A percentile compares a stretch with the other conserved stretches of the same genome.
phyloP scores from a whole-genome alignment of 2,329 filamentous ascomycete species.

The Aspergillus tanneri region DNA sequence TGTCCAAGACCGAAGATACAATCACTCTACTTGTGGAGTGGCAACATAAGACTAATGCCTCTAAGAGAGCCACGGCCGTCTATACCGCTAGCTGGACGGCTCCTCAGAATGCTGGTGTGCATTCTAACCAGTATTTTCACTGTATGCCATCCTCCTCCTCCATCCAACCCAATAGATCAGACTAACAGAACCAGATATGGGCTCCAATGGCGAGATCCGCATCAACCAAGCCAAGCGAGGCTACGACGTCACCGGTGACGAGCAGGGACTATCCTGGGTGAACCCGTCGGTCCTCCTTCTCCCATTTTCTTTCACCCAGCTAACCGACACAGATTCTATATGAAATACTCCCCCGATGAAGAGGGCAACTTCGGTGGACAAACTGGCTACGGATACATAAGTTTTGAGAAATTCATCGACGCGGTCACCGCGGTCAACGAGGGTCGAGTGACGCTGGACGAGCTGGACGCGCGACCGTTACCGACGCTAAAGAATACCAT shows the following conservation, averaged over 20 bases:
- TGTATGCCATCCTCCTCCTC: slow-evolving; percentile 43
- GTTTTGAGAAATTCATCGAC: slow-evolving; percentile 94
- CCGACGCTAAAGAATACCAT: slow-evolving; percentile 88
- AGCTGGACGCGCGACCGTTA: slow-evolving; percentile 75
- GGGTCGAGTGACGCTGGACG: slow-evolving; percentile 67
- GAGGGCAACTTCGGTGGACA: slow-evolving; percentile 92
- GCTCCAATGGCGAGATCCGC: slow-evolving; percentile 76
- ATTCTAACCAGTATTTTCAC: slow-evolving; percentile 96
- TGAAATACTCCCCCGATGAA: slow-evolving; percentile 91
- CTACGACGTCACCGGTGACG: slow-evolving; percentile 90
- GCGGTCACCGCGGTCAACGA: slow-evolving; percentile 77
- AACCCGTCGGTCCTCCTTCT: slow-evolving; percentile 63
- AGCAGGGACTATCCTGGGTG: slow-evolving; percentile 71
- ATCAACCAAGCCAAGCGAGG: slow-evolving; percentile 92
- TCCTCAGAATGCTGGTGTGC: slow-evolving; percentile 87
- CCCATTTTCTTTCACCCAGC: neutral
- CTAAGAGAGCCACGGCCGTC: slow-evolving; percentile 76
- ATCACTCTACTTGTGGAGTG: slow-evolving; percentile 89
- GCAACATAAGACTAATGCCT: slow-evolving; percentile 68
- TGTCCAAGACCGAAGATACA: slow-evolving; percentile 81
- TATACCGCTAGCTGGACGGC: slow-evolving; percentile 96
- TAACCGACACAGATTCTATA: slow-evolving; percentile 64
- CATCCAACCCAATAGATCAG: neutral
- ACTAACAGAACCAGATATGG: slow-evolving; percentile 58
- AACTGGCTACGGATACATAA: slow-evolving; percentile 88